Evolutionary conservation across 1,284 basidiomycete species (phyloP), one percentile per base, ranked within the genome.

Genomic region (Cutaneotrichosporon spelunceum): DNA sequence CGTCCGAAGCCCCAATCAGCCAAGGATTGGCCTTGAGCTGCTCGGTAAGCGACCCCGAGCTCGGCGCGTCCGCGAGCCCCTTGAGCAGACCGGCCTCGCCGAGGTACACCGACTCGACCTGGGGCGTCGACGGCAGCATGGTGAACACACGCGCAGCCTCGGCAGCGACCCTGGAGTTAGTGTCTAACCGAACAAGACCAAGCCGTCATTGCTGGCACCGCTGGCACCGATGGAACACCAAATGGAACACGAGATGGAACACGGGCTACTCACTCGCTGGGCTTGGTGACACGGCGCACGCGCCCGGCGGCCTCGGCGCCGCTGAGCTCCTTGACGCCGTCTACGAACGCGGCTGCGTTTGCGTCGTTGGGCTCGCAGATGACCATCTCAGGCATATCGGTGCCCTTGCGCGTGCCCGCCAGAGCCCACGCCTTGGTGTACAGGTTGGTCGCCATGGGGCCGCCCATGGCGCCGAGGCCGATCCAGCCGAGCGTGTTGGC

Each of bases 51-150:
- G 77, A 76, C 5, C 77, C 78, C 0, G 77, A 79, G 23, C 30
- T 19, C 16, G 10, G 21, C 0, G 81, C 82, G 2, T 82, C 70
- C 77, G 80, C 80, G 26, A 83, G 75, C 2, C 76, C 79, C 0
- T 72, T 67, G 23, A 65, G 49, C 10, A 65, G 58, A 16, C 64
- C 65, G 1, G 34, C n/a, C 52, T 66, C 64, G 50, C 77, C 75
- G 8, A 80, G 73, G 68, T 80, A 81, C 4, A 80, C 78, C 19
- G 70, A 65, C 60, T 80, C 73, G 26, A 81, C 79, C 59, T 80
- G 77, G 0, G 79, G 79, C 11, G 79, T 80, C 0, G 79, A 80
- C 0, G 82, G 82, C 1, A 83, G 70, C 79, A 81, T 81, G 4
- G 82, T 83, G 47, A 83, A 68, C 26, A 83, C 76, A 13, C 76